Evolutionary conservation across 2,329 filamentous ascomycete genomes (phyloP).

Genomic region (Phaeosphaeria sp.): DNA sequence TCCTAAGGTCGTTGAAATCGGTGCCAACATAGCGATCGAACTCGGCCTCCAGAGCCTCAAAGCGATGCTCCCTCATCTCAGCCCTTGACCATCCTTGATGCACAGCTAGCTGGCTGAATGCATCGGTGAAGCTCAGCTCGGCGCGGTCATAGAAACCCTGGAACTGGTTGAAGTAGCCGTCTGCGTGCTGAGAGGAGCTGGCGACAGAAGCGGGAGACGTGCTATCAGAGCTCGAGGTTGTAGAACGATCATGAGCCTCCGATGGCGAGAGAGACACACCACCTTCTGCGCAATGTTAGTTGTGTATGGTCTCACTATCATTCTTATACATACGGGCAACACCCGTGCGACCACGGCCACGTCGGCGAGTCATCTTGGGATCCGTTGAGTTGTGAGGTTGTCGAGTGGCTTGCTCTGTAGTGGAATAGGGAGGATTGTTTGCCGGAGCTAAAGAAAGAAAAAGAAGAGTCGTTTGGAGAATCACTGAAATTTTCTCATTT

Average conservation of each 20-base stretch:
- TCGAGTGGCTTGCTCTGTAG: neutral
- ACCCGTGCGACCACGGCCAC: neutral
- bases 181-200: neutral
- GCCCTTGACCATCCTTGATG: slow-evolving; percentile 17
- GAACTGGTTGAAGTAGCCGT: slow-evolving; percentile 5
- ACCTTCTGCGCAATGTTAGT: neutral
- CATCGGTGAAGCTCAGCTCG: slow-evolving; percentile 3
- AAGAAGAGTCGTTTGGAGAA: neutral
- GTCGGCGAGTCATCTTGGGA: neutral
- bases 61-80: slow-evolving; percentile 7
- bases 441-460: neutral
- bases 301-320: neutral
- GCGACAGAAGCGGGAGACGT: neutral
- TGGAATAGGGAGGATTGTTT: neutral
- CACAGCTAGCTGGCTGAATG: slow-evolving; percentile 21
- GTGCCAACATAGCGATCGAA: slow-evolving; percentile 17
- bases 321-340: neutral
- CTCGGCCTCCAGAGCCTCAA: slow-evolving; percentile 15
- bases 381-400: neutral
- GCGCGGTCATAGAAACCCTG: slow-evolving; percentile 17
- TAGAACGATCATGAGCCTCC: neutral
- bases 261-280: neutral
- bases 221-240: neutral
- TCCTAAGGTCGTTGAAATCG: slow-evolving; percentile 16
- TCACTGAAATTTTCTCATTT: no score